These are phyloP conservation scores for Lasiodiplodia gonubiensis DNA, from an alignment of 2,329 filamentous ascomycete genomes.

Conservation along the genomic window DNA sequence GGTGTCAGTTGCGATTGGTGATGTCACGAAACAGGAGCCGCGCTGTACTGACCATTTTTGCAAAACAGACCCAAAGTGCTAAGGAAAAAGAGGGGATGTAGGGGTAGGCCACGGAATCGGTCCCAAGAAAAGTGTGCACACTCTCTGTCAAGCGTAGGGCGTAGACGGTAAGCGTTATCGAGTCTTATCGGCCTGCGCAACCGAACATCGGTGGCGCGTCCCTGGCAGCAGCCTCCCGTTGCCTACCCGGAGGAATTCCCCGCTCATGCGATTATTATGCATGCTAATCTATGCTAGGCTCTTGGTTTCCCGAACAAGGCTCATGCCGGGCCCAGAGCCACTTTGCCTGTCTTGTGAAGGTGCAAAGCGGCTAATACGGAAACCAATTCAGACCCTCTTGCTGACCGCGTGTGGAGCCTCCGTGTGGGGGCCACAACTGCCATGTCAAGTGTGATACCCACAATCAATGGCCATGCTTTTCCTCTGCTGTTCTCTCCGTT, in stretches of 20 bases:
- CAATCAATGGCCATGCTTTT: too few species aligned
- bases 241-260: neutral
- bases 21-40: neutral
- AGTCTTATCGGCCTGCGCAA: neutral
- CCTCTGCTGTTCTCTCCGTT: neutral
- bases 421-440: neutral
- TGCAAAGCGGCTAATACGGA: neutral
- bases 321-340: neutral
- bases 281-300: neutral
- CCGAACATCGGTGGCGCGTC: neutral
- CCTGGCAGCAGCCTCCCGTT: neutral
- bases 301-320: neutral
- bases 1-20: neutral
- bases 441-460: neutral
- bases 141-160: conserved; percentile 4
- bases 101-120: neutral
- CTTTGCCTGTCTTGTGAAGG: neutral
- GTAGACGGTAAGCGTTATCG: neutral
- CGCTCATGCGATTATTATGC: neutral
- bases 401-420: neutral
- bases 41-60: conserved; percentile 2
- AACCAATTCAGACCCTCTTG: neutral
- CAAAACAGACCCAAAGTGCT: neutral
- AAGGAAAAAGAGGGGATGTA: neutral
- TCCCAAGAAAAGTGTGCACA: neutral